Base-by-base conservation (phyloP, 805 yeast species). In the Komagataella mondaviorum region DNA sequence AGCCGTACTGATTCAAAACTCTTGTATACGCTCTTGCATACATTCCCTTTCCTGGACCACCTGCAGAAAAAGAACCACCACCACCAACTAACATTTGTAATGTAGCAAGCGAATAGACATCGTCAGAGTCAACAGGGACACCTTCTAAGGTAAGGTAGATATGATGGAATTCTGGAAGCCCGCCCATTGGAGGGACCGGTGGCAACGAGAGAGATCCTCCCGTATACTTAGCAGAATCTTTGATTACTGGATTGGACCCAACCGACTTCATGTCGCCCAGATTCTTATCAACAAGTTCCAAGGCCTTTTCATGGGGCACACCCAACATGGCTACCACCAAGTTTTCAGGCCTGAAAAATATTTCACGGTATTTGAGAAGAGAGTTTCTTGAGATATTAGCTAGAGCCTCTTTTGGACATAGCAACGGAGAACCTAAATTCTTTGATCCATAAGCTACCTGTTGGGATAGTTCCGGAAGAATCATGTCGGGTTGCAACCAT, bases 11-110 rank as follows among this genome's bases (percentile, higher is more conserved):
- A 67, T 91, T 91, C 63, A 93, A 73, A 2, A 93, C 96, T 58
- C 89, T 80, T 0, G 96, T 88, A 70, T 89, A 93, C 22, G 95
- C 77, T 53, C 98, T 76, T 3, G 96, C 88, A 64, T 89, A 93
- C 98, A 93, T 90, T 3, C 99, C 99, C 67, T 93, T 93, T 51
- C 99, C 99, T 16, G 99, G 99, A 0, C 99, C 99, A 57, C 99
- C 99, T 7, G 99, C 98, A 17, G 95, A 83, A 63, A 93, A 93
- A 1, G 98, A 89, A 4, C 96, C 95, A 52, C 98, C 99, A 44
- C 98, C 97, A 46, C 99, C 99, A 12, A 93, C 70, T 20, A 91
- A 71, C 54, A 90, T 88, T 64, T 93, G 98, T 53, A 93, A 72
- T 1, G 89, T 81, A 1, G 98, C 96, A 45, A 89, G 71, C 1